Percentiles rank a stretch among this genome's conserved stretches.
Conservation (phyloP, 2,329 filamentous ascomycete species). For the Alternaria solani region DNA sequence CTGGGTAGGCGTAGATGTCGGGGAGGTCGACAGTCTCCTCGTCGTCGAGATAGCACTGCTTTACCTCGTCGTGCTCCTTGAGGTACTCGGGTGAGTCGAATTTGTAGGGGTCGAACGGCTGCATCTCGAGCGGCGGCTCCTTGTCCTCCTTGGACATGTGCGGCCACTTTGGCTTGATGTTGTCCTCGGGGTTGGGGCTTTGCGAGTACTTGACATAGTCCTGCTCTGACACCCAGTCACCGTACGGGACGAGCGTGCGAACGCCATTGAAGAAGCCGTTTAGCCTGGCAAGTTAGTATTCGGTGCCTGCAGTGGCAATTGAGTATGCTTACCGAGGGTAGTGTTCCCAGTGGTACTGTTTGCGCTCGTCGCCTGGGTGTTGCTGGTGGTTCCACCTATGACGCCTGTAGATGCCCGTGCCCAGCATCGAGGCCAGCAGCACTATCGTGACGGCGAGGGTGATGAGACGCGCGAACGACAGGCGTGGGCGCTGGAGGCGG, state of each 20-base stretch:
- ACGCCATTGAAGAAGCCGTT: constrained; percentile 60
- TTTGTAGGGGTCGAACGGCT: constrained; percentile 58
- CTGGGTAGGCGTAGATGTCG: constrained; percentile 70
- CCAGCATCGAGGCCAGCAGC: constrained; percentile 53
- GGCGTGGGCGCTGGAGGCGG: constrained; percentile 52
- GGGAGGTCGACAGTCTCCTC: constrained; percentile 65
- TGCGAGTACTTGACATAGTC: constrained; percentile 51
- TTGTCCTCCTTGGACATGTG: constrained; percentile 46
- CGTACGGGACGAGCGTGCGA: constrained; percentile 54
- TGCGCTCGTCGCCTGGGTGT: constrained; percentile 43
- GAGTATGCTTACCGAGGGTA: constrained; percentile 50
- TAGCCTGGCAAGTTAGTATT: constrained; percentile 45
- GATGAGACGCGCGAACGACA: constrained; percentile 54
- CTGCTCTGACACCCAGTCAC: constrained; percentile 57
- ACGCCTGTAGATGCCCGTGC: constrained; percentile 52
- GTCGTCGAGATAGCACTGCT: constrained; percentile 70
- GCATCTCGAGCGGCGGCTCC: constrained; percentile 50
- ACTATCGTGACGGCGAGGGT: constrained; percentile 52
- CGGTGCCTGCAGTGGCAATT: neutral
- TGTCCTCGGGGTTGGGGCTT: constrained; percentile 49
- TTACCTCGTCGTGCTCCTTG: constrained; percentile 61
- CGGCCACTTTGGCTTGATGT: constrained; percentile 49
- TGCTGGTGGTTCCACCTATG: constrained; percentile 46
- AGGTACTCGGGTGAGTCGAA: constrained; percentile 55
- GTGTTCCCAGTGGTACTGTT: constrained; percentile 56